A percentile compares a stretch with the other conserved stretches of the same genome.
phyloP scores from a whole-genome alignment of 306 rosid genomes.

The Quercus agrifolia region DNA sequence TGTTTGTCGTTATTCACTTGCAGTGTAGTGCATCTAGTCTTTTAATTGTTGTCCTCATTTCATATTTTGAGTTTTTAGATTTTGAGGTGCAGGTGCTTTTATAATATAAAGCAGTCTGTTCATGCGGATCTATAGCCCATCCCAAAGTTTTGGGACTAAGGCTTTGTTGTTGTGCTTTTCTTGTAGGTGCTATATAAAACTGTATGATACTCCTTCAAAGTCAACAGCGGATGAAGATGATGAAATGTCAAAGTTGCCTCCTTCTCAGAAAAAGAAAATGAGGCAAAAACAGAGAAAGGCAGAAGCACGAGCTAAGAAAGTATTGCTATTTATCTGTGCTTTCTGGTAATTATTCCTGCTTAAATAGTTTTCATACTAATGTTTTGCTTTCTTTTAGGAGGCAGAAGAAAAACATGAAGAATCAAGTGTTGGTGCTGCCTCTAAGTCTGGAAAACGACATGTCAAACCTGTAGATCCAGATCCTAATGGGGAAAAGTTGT shows the following conservation, averaged over 20 bases:
- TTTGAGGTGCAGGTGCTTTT: slow-evolving; percentile 12
- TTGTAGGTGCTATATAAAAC: slow-evolving; percentile 84
- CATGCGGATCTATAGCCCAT: too few relatives aligned
- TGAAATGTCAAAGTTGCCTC: slow-evolving; percentile 74
- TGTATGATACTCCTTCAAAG: slow-evolving; percentile 84
- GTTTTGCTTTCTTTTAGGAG: slow-evolving; percentile 56
- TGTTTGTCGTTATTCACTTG: not conserved
- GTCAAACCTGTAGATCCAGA: slow-evolving; percentile 90
- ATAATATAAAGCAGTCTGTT: too few relatives aligned
- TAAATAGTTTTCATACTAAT: slow-evolving; percentile 16
- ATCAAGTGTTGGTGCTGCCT: slow-evolving; percentile 45
- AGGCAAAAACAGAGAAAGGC: slow-evolving; percentile 96
- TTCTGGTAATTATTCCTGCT: slow-evolving; percentile 13
- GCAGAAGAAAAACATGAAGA: slow-evolving; percentile 91
- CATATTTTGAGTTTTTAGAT: not conserved
- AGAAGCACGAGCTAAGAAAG: slow-evolving; percentile 93
- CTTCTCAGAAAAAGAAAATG: slow-evolving; percentile 96
- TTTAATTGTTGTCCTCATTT: not conserved
- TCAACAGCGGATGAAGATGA: slow-evolving; percentile 75
- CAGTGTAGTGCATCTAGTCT: not conserved
- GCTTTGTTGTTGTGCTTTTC: slow-evolving; percentile 3
- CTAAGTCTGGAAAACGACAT: slow-evolving; percentile 84
- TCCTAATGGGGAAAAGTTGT: slow-evolving; percentile 85
- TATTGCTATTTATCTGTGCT: slow-evolving; percentile 32
- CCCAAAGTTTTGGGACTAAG: too few relatives aligned